Conservation (phyloP, 306 rosid species). For the Glycine soja region DNA sequence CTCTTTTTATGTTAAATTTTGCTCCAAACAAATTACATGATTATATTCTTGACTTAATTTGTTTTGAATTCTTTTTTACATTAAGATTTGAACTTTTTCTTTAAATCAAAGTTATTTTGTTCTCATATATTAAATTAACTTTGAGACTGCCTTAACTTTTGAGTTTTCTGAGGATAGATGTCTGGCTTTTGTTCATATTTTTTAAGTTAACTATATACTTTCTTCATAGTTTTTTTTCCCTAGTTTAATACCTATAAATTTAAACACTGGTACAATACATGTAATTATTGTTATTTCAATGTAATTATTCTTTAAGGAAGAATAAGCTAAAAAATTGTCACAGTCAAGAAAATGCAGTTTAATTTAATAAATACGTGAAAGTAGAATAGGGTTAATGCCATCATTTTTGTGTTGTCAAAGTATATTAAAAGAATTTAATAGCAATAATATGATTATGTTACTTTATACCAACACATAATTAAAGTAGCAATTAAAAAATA, state of each 20-base stretch:
- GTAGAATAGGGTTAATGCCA: not conserved
- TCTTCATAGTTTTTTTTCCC: not conserved
- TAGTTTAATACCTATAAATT: not conserved
- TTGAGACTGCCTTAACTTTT: not conserved
- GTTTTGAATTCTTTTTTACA: not conserved
- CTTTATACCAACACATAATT: conserved; percentile 26
- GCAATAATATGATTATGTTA: not conserved
- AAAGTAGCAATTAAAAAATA: conserved; percentile 16
- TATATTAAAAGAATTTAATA: conserved; percentile 27
- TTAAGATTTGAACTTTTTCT: not conserved
- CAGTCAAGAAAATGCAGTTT: not conserved
- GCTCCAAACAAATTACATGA: not conserved
- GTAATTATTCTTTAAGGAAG: not conserved
- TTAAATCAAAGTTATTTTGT: not conserved
- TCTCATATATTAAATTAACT: not conserved
- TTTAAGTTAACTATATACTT: not conserved
- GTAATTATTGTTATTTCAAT: not conserved
- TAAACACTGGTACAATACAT: not conserved
- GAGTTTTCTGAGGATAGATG: not conserved
- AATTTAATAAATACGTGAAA: not conserved
- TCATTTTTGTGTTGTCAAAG: not conserved
- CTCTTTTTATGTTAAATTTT: not conserved
- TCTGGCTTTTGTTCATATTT: too few species aligned
- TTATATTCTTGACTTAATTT: not conserved
- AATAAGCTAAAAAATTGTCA: not conserved